Base-by-base conservation (phyloP, 495 filamentous ascomycete genomes). In the Annulohypoxylon stygium region DNA sequence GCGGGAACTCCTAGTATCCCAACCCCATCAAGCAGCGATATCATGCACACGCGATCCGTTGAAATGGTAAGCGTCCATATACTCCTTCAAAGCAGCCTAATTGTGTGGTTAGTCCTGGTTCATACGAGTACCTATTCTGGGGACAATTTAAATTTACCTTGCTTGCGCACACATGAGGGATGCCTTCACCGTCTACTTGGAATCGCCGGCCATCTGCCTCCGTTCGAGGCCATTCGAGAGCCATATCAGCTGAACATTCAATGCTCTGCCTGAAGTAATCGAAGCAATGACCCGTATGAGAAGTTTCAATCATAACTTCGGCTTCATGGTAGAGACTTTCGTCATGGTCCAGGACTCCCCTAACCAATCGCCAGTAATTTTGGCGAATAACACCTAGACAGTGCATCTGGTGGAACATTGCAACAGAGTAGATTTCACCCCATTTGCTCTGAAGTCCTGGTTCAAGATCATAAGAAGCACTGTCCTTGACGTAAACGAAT, bases 201-300 rank as follows among this genome's bases (percentile, higher is more conserved):
- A 48, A 48, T 3, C 45, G 45, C 20, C 45, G 45, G 4, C 45
- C 45, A 20, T 48, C 45, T 48, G 45, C 16, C 9, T 48, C 45
- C 3, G 45, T 48, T 20, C 45, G 45, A 18, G 45, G 45, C 45
- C 45, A 48, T 20, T 48, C 45, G 16, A 48, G 45, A 3, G 45
- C 18, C 45, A 48, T 48, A n/a, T 48, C 45, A 20, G 45, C 45
- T 20, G 45, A 48, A 16, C 45, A 48, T 48, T 48, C 45, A 16
- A 48, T 48, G 20, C 45, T 48, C n/a, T 48, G 45, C 16, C 45
- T 18, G n/a, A 48, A 48, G 45, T 48, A 48, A 48, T 48, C 45
- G 16, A 48, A 48, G 45, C 45, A 48, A 20, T 48, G 45, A 18
- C 45, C 45, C 5, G 45, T 48, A 18, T 48, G 45, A 48, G 45